Conservation (phyloP, 202 grass and related monocot genomes). For the Schoenoplectus tabernaemontani region DNA sequence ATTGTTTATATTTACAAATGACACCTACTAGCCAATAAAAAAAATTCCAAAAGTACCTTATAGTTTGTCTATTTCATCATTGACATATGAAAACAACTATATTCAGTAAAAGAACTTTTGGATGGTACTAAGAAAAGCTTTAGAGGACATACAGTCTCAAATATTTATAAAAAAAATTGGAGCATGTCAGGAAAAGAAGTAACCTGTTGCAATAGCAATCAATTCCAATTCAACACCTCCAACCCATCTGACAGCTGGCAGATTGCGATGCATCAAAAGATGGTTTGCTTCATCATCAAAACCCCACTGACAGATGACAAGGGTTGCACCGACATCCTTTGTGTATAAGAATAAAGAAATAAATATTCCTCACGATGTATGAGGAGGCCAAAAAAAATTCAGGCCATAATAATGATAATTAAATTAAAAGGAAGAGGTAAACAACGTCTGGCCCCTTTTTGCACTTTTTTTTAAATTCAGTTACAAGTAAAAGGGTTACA, state of each 20-base stretch:
- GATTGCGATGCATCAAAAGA: constrained; percentile 77
- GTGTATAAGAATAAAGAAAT: neutral
- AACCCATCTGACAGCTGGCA: constrained; percentile 99
- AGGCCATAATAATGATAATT: neutral
- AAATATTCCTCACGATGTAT: neutral
- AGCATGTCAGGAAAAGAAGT: neutral
- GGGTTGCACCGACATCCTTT: constrained; percentile 86
- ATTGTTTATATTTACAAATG: neutral
- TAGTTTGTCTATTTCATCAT: neutral
- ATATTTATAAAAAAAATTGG: neutral
- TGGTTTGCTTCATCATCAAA: constrained; percentile 99
- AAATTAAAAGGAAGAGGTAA: neutral
- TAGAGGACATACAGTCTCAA: neutral
- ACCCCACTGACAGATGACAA: constrained; percentile 99
- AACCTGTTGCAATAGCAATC: constrained; percentile 97
- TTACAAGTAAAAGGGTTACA: no score
- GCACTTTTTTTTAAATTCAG: neutral
- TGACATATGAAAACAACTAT: neutral
- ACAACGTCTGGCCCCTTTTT: neutral
- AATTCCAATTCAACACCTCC: constrained; percentile 97
- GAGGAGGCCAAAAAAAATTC: neutral
- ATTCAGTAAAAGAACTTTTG: neutral
- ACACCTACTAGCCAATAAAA: neutral
- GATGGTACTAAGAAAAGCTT: neutral
- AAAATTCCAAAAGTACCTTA: neutral